Percentiles rank a stretch among this genome's conserved stretches.
phyloP scores from a whole-genome alignment of 768 basidiomycete species.

The Phlebiopsis gigantea region DNA sequence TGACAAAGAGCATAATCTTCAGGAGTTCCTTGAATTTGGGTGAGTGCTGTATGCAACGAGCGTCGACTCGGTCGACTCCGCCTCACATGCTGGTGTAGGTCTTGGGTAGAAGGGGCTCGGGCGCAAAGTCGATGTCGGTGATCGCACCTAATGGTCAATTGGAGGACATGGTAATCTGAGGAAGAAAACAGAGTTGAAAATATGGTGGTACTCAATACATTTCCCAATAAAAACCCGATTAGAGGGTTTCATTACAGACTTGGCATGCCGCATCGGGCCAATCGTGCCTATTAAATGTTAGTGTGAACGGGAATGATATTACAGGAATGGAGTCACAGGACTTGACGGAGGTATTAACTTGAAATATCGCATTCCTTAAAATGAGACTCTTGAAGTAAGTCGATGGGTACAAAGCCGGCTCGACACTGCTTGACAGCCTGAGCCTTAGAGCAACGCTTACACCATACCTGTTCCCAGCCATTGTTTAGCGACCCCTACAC shows the following conservation, averaged over 20 bases:
- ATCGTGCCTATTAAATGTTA: constrained; percentile 23
- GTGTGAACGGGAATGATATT: too few relatives aligned
- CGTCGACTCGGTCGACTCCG: too few relatives aligned
- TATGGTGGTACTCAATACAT: not conserved
- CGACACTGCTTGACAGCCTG: constrained; percentile 21
- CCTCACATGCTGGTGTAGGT: too few relatives aligned
- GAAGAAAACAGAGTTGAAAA: not conserved
- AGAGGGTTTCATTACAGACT: constrained; percentile 24
- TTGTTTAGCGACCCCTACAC: too few relatives aligned
- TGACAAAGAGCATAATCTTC: too few relatives aligned
- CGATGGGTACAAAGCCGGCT: constrained; percentile 24
- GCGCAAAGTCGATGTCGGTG: constrained; percentile 2
- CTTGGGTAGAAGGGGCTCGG: constrained; percentile 12
- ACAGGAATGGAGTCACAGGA: constrained; percentile 5
- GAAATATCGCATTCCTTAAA: constrained; percentile 22
- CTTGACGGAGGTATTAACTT: constrained; percentile 30
- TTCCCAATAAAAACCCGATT: constrained; percentile 30
- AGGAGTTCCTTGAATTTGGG: too few relatives aligned
- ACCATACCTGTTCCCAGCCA: too few relatives aligned
- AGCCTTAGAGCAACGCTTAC: too few relatives aligned
- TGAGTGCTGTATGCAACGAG: too few relatives aligned
- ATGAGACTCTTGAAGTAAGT: constrained; percentile 28
- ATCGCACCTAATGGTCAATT: not conserved
- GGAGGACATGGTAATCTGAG: constrained; percentile 10
- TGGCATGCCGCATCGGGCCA: constrained; percentile 28